A percentile compares a stretch with the other conserved stretches of the same genome.
phyloP scores from a whole-genome alignment of 2,329 filamentous ascomycete genomes.

The Fusarium albosuccineum region DNA sequence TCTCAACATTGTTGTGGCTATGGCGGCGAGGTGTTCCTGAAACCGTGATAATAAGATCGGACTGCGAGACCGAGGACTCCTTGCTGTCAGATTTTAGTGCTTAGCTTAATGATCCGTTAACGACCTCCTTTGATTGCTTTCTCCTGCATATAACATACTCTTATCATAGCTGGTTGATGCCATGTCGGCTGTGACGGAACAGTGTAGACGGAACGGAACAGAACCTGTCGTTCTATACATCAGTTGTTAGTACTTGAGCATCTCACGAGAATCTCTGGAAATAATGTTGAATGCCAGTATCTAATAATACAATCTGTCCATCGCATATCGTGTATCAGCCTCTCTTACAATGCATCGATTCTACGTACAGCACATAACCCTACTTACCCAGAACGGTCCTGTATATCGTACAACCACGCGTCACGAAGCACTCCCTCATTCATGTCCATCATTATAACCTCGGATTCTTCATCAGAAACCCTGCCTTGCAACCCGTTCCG shows the following conservation, averaged over 20 bases:
- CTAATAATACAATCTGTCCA: neutral
- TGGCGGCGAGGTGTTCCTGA: too few species aligned
- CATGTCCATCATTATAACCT: conserved; percentile 26
- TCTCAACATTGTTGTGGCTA: neutral
- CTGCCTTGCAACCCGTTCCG: neutral
- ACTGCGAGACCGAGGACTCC: too few species aligned
- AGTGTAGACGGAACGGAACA: too few species aligned
- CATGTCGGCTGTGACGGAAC: too few species aligned
- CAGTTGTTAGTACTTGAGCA: too few species aligned
- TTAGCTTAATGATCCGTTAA: conserved; percentile 9
- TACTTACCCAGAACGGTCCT: conserved; percentile 9
- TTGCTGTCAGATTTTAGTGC: conserved; percentile 4
- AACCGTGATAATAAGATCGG: too few species aligned
- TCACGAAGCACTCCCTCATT: neutral
- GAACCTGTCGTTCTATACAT: too few species aligned
- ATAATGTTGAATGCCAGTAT: too few species aligned
- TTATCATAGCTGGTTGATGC: too few species aligned
- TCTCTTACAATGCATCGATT: conserved; percentile 25
- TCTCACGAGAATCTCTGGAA: too few species aligned
- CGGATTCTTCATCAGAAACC: conserved; percentile 6
- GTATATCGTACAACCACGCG: conserved; percentile 32
- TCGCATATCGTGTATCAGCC: neutral
- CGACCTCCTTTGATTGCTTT: neutral
- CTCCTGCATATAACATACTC: neutral
- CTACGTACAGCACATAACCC: conserved; percentile 27